These are phyloP conservation scores for Pyricularia grisea DNA, from an alignment of 2,329 filamentous ascomycete genomes.

Conservation along the genomic window DNA sequence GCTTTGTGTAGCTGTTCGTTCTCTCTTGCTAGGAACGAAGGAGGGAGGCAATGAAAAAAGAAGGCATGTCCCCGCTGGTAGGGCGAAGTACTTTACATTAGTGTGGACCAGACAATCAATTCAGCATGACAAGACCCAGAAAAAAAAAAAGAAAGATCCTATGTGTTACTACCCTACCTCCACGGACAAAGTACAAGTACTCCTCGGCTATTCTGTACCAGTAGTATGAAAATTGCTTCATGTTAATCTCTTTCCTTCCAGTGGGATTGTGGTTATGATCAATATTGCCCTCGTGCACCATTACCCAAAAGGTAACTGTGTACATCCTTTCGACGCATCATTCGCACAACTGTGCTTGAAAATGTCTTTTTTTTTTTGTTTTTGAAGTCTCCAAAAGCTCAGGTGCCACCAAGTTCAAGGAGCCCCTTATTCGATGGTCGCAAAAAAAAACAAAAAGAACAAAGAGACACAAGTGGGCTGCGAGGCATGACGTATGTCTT, in stretches of 20 bases:
- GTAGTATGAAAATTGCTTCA: not conserved
- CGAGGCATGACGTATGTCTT: constrained; percentile 5
- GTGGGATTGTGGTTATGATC: not conserved
- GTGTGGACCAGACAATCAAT: not conserved
- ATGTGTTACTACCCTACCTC: not conserved
- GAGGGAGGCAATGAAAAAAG: not conserved
- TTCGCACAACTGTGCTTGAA: not conserved
- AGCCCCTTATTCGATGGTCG: not conserved
- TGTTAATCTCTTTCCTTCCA: not conserved
- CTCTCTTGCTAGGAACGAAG: not conserved
- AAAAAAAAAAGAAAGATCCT: not conserved
- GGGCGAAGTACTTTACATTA: not conserved
- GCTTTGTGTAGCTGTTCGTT: not conserved
- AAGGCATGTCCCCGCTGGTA: not conserved
- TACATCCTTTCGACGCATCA: not conserved
- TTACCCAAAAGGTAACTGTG: not conserved
- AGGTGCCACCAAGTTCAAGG: not conserved
- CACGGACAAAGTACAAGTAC: not conserved
- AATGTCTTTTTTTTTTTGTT: not conserved
- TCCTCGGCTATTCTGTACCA: not conserved
- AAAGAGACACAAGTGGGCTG: not conserved
- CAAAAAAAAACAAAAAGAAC: too few relatives aligned
- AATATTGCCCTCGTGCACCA: not conserved
- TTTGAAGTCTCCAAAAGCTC: not conserved
- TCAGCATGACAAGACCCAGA: not conserved